phyloP scores from a whole-genome alignment of 1,139 yeast species.

The Diutina rugosa region DNA sequence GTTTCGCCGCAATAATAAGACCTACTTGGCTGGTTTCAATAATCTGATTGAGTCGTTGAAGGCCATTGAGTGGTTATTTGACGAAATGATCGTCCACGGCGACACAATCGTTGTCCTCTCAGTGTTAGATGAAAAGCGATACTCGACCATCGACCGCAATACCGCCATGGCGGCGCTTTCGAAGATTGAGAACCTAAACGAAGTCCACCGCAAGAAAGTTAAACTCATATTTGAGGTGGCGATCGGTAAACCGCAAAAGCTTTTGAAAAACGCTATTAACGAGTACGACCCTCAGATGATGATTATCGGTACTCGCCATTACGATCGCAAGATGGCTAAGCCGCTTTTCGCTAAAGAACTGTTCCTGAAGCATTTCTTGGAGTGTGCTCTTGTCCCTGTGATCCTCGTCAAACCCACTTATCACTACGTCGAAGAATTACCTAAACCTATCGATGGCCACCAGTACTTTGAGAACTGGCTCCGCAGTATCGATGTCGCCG shows the following conservation, averaged over 20 bases:
- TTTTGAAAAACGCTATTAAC: constrained; percentile 39
- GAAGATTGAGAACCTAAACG: constrained; percentile 33
- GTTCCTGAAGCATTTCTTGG: constrained; percentile 49
- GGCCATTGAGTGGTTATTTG: constrained; percentile 57
- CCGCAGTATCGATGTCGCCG: constrained; percentile 7
- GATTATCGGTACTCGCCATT: constrained; percentile 46
- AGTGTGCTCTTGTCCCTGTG: constrained; percentile 58
- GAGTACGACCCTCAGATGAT: constrained; percentile 56
- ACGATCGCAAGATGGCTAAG: constrained; percentile 4
- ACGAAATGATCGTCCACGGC: constrained; percentile 49
- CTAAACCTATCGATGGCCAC: constrained; percentile 6
- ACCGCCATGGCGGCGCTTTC: constrained; percentile 21
- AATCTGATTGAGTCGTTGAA: constrained; percentile 41
- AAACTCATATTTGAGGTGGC: constrained; percentile 47
- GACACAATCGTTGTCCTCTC: constrained; percentile 52
- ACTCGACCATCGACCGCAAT: constrained; percentile 15
- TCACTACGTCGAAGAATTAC: constrained; percentile 17
- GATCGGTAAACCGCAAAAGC: constrained; percentile 47
- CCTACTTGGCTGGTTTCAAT: constrained; percentile 51
- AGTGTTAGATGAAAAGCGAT: constrained; percentile 36
- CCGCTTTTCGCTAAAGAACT: constrained; percentile 33
- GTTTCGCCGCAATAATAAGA: constrained; percentile 44
- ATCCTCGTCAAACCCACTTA: constrained; percentile 51
- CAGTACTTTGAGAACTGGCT: constrained; percentile 8
- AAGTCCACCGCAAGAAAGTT: constrained; percentile 29